Evolutionary conservation across 139 green algal genomes (phyloP).

Genomic region (Pedinophyceae sp.): DNA sequence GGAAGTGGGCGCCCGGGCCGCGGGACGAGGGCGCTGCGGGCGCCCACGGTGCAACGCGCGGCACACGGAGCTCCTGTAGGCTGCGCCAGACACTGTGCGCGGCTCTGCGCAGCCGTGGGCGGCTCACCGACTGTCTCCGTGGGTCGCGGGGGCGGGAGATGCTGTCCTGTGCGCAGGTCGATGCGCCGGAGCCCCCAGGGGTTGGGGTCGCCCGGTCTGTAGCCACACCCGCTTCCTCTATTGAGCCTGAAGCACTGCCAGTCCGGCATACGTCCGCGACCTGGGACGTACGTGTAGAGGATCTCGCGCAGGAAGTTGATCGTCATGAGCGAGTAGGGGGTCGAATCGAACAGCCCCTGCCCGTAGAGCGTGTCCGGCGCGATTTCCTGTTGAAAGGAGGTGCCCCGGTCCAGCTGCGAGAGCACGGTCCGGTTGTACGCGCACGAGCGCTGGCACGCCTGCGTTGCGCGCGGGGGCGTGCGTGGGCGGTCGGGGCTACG

Average conservation of each 20-base stretch:
- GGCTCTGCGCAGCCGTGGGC: too few relatives aligned
- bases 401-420: too few relatives aligned
- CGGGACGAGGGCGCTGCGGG: too few relatives aligned
- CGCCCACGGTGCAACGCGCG: too few relatives aligned
- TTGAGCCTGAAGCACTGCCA: too few relatives aligned
- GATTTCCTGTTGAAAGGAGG: background rate
- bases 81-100: too few relatives aligned
- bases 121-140: too few relatives aligned
- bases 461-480: too few relatives aligned
- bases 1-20: too few relatives aligned
- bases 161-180: background rate
- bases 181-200: background rate
- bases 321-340: background rate
- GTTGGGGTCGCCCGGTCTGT: background rate
- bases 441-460: background rate
- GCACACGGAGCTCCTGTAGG: too few relatives aligned
- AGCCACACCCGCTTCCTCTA: background rate
- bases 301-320: background rate
- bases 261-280: background rate
- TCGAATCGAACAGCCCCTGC: background rate
- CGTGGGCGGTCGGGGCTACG: too few relatives aligned
- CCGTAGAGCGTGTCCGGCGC: background rate
- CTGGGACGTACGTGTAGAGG: background rate
- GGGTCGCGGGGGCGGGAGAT: background rate
- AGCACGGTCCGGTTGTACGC: background rate